Evolutionary conservation across 345 rosid species (phyloP).

Genomic region (Xanthoceras sorbifolium): DNA sequence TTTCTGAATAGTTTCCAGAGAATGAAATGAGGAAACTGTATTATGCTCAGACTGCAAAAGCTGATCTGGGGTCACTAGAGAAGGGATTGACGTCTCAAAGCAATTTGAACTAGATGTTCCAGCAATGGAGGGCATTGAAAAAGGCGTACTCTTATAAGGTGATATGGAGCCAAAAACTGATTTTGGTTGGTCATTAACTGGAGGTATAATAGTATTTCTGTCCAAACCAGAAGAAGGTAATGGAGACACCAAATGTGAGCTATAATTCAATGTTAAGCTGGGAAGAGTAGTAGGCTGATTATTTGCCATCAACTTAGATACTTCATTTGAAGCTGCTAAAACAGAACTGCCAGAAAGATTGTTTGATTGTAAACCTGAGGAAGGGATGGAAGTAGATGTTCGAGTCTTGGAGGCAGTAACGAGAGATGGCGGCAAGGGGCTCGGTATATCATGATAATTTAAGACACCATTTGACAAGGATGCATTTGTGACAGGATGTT

Average conservation of each 20-base stretch:
- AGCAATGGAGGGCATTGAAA: background rate
- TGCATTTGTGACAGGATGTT: conserved; percentile 5
- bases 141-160: background rate
- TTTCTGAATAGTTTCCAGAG: background rate
- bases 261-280: background rate
- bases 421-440: conserved; percentile 14
- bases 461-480: conserved; percentile 1
- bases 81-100: background rate
- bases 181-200: background rate
- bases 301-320: background rate
- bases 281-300: background rate
- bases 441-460: conserved; percentile 15
- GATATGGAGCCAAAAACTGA: background rate
- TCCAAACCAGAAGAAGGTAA: background rate
- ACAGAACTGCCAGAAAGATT: background rate
- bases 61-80: background rate
- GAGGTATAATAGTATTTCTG: background rate
- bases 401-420: background rate
- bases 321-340: conserved; percentile 4
- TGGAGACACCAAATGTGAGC: background rate
- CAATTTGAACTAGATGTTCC: background rate
- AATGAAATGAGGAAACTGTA: background rate
- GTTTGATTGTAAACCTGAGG: conserved; percentile 7
- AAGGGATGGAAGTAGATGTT: background rate
- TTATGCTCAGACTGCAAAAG: background rate